Conservation (phyloP, 2,329 filamentous ascomycete genomes). For the Bipolaris zeicola region DNA sequence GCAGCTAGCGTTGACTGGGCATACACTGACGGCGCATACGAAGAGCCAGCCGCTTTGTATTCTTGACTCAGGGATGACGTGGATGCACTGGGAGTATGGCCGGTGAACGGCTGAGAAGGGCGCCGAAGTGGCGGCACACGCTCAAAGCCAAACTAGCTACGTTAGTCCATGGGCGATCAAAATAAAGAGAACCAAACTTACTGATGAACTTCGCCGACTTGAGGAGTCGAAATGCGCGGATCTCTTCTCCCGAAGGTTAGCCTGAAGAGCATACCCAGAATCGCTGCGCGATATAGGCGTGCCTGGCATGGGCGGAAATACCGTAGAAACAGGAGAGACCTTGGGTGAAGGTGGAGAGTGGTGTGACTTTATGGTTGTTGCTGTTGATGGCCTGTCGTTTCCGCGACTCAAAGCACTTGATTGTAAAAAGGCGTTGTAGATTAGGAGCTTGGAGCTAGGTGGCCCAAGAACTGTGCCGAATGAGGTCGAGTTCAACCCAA, state of each 20-base stretch:
- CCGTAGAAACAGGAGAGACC: conserved; percentile 76
- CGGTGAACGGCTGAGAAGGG: conserved; percentile 70
- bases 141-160: conserved; percentile 71
- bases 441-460: conserved; percentile 62
- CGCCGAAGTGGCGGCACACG: conserved; percentile 69
- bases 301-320: conserved; percentile 75
- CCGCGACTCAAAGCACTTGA: conserved; percentile 68
- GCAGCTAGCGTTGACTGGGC: conserved; percentile 85
- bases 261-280: conserved; percentile 84
- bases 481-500: conserved; percentile 84
- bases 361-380: conserved; percentile 43
- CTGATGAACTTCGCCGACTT: conserved; percentile 87
- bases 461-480: conserved; percentile 72
- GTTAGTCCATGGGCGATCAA: conserved; percentile 31
- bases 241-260: conserved; percentile 88
- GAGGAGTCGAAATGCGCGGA: conserved; percentile 87
- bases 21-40: conserved; percentile 81
- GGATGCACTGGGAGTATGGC: conserved; percentile 66
- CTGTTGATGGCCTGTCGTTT: conserved; percentile 71
- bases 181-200: conserved; percentile 36
- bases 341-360: conserved; percentile 63
- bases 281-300: conserved; percentile 88
- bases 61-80: conserved; percentile 66
- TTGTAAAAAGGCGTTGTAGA: conserved; percentile 91
- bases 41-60: conserved; percentile 58